Conservation (phyloP, 805 yeast species). For the Pichia insulana region DNA sequence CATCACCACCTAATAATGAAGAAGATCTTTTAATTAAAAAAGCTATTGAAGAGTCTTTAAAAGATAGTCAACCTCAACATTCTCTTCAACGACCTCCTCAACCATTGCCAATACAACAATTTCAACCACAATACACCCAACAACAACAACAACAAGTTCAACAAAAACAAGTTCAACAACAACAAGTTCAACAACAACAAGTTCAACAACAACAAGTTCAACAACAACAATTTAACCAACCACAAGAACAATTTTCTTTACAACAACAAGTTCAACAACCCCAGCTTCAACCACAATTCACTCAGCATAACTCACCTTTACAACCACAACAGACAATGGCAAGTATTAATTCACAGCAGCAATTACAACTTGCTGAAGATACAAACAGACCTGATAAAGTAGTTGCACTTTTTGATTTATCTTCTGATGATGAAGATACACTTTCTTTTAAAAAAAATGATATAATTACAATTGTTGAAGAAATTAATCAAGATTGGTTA, state of each 20-base stretch:
- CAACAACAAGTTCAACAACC: slow-evolving; percentile 12
- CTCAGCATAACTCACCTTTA: neutral
- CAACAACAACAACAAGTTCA: slow-evolving; percentile 15
- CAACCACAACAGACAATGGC: neutral
- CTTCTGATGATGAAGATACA: slow-evolving; percentile 77
- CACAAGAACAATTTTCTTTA: too few species aligned
- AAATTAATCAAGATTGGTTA: slow-evolving; percentile 94
- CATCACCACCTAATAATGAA: slow-evolving; percentile 4
- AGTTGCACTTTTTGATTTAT: slow-evolving; percentile 75
- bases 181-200: slow-evolving; percentile 15
- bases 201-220: slow-evolving; percentile 8
- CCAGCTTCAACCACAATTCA: slow-evolving; percentile 7
- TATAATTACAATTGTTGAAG: slow-evolving; percentile 75
- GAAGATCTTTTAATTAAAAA: slow-evolving; percentile 79
- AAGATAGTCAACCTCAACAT: slow-evolving; percentile 39
- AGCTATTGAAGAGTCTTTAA: slow-evolving; percentile 65
- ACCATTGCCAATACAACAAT: slow-evolving; percentile 4
- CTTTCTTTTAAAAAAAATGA: slow-evolving; percentile 83
- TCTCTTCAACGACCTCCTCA: neutral
- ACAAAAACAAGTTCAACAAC: slow-evolving; percentile 8
- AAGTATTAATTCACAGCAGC: neutral
- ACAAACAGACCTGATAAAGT: slow-evolving; percentile 35
- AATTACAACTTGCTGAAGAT: slow-evolving; percentile 3
- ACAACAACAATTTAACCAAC: slow-evolving; percentile 13
- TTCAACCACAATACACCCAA: slow-evolving; percentile 12